Evolutionary conservation across 257 asterid genomes (phyloP), one percentile per base, ranked within the genome.

Genomic region (Rauvolfia tetraphylla): DNA sequence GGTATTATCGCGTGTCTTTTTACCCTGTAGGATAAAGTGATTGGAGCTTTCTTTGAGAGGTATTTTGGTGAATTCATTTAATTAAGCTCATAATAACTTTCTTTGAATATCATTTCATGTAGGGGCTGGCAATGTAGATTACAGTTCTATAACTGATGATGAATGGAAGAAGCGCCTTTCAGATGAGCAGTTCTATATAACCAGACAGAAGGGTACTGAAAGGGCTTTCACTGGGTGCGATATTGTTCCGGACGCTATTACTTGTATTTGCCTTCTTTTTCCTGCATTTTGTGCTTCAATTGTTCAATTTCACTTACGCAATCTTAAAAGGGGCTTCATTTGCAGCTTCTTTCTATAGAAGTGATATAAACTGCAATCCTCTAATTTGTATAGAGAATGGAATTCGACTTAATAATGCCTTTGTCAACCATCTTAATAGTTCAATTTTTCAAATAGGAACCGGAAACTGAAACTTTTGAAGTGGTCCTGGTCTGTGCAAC

Each of bases 201-300:
- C 98, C 57, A 85, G 97, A 74, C 78, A 90, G 78, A 94, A 92
- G 97, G 97, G 97, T 63, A 94, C 98, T n/a, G 98, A 94, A 87
- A 89, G 93, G 83, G 96, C 98, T 70, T 94, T 92, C 91, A 85
- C 92, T 20, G 98, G 98, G 98, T 94, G 89, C 3, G 33, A 67
- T 65, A 62, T 75, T 72, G 27, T 36, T 80, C 44, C 11, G 36
- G 70, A 75, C 72, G 31, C 14, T 33, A 34, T 53, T 18, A 27
- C 33, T 54, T 53, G 33, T n/a, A 39, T 17, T 65, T 46, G 13
- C 42, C 31, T 8, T 59, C 23, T 51, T 17, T 29, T 18, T 6
- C 3, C 10, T 63, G 51, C 72, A 42, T 62, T 33, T 67, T 38
- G 18, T 67, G 29, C 29, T 38, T 67, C 31, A 8, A 25, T 25